Conservation (phyloP, 2,329 filamentous ascomycete genomes). For the Grosmannia huntii region DNA sequence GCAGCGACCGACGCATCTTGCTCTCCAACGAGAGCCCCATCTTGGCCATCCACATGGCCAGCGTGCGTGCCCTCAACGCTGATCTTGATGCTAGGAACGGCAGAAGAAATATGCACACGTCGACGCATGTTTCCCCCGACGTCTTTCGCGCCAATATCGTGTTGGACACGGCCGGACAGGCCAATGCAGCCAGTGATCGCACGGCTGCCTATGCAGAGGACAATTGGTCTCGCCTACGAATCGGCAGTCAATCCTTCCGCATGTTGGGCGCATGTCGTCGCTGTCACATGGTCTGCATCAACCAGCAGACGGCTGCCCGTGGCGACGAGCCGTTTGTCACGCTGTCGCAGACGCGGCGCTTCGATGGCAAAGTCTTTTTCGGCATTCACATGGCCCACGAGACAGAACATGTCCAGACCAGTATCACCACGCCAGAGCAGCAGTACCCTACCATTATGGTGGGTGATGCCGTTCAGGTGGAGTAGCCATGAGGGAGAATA, state of each 20-base stretch:
- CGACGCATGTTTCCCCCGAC: conserved; percentile 45
- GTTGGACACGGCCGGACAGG: conserved; percentile 32
- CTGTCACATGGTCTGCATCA: conserved; percentile 93
- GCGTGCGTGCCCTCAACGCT: conserved; percentile 64
- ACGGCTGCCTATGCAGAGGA: conserved; percentile 62
- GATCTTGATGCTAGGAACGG: conserved; percentile 51
- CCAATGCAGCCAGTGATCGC: neutral
- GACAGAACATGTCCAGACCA: conserved; percentile 8
- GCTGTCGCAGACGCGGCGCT: conserved; percentile 71
- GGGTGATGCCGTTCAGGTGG: conserved; percentile 28
- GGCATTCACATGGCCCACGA: conserved; percentile 61
- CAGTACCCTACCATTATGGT: conserved; percentile 34
- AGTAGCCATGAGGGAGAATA: neutral
- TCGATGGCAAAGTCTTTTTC: conserved; percentile 79
- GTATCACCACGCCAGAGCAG: conserved; percentile 12
- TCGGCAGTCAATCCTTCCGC: conserved; percentile 52
- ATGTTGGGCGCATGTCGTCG: conserved; percentile 74
- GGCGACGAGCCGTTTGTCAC: conserved; percentile 81
- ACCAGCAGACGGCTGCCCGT: conserved; percentile 68
- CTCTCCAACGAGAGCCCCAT: conserved; percentile 93
- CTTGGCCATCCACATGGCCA: conserved; percentile 67
- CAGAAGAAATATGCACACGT: conserved; percentile 18
- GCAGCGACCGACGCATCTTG: conserved; percentile 43
- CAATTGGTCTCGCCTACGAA: conserved; percentile 53
- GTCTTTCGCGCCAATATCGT: conserved; percentile 87